These are phyloP conservation scores for Dendrocalamus latiflorus DNA, from an alignment of 202 grass and related monocot species.

Conservation along the genomic window DNA sequence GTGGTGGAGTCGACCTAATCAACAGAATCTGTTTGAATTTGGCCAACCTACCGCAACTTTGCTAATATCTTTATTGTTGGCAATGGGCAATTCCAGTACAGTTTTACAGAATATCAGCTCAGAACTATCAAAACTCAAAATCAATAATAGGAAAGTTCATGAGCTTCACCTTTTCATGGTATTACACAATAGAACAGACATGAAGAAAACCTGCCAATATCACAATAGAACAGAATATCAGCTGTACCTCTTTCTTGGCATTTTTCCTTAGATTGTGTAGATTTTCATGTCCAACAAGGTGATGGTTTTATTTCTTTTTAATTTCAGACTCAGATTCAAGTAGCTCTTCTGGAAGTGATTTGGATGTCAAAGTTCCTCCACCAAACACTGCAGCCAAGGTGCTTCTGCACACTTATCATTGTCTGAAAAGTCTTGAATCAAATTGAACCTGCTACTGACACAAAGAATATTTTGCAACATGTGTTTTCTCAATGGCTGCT, in stretches of 20 bases:
- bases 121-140: not conserved
- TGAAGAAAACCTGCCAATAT: not conserved
- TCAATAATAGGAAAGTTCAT: not conserved
- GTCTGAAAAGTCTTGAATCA: not conserved
- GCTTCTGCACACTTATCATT: constrained; percentile 18
- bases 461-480: constrained; percentile 14
- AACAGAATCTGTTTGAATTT: not conserved
- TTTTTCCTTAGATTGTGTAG: not conserved
- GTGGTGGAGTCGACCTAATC: no score
- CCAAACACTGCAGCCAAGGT: constrained; percentile 73
- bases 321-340: constrained; percentile 77
- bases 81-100: not conserved
- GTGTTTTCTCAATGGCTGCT: constrained; percentile 21
- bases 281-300: not conserved
- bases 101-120: not conserved
- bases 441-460: constrained; percentile 7
- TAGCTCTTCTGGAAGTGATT: constrained; percentile 82
- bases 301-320: constrained; percentile 11
- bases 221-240: no score
- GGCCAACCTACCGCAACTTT: not conserved
- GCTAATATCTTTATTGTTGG: not conserved
- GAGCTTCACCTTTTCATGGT: not conserved
- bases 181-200: constrained; percentile 1
- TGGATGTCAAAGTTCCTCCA: constrained; percentile 52
- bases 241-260: not conserved